Evolutionary conservation across 73 alveolate species (phyloP).

Genomic region (Paramecium sexaurelia): DNA sequence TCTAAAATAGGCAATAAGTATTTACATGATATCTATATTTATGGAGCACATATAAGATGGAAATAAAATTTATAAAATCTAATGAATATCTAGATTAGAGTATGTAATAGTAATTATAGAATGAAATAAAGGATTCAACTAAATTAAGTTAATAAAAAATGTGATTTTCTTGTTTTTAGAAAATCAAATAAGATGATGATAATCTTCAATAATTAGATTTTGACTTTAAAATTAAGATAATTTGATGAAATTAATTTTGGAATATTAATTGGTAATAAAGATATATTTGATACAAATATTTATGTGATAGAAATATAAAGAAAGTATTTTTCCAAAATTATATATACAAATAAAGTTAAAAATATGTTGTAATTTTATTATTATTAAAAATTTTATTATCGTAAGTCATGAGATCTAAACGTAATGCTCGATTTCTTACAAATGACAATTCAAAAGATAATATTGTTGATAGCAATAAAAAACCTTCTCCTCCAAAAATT

Average conservation of each 20-base stretch:
- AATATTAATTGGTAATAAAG: too few species aligned
- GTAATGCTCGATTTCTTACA: neutral
- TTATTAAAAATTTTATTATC: neutral
- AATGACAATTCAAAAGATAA: neutral
- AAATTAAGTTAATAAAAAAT: too few species aligned
- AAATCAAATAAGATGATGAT: too few species aligned
- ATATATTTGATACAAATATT: too few species aligned
- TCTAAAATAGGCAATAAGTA: too few species aligned
- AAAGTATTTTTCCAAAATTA: too few species aligned
- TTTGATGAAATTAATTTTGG: neutral
- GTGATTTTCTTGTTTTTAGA: neutral
- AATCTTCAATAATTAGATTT: too few species aligned
- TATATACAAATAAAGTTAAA: neutral
- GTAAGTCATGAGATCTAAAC: neutral
- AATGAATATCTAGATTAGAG: neutral
- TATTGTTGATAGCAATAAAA: neutral
- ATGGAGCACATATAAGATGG: too few species aligned
- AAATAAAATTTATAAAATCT: neutral
- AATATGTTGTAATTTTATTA: neutral
- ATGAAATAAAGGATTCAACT: neutral
- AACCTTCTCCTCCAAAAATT: constrained; percentile 12
- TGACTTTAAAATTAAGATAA: too few species aligned
- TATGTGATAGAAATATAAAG: too few species aligned
- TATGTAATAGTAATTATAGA: neutral
- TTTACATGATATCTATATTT: too few species aligned